Conservation (phyloP, 2,329 filamentous ascomycete species). For the Aspergillus latus region DNA sequence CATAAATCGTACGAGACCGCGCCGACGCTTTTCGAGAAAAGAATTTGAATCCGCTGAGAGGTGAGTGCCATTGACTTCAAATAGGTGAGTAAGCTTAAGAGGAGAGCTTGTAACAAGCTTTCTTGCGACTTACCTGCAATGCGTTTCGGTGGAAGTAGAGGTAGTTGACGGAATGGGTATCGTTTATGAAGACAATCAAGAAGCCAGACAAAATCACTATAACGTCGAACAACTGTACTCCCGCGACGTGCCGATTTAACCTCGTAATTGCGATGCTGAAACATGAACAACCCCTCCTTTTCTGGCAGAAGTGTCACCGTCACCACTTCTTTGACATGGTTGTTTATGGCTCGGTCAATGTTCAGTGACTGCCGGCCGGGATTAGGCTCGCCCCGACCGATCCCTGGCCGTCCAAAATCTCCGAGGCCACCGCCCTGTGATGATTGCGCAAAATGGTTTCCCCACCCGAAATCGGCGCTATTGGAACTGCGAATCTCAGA, state of each 20-base stretch:
- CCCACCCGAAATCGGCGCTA: slow-evolving; percentile 40
- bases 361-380: slow-evolving; percentile 47
- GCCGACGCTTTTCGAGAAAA: slow-evolving; percentile 91
- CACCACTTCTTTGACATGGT: slow-evolving; percentile 61
- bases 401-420: slow-evolving; percentile 40
- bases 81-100: slow-evolving; percentile 40
- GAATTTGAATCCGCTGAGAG: slow-evolving; percentile 80
- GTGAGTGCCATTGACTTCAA: slow-evolving; percentile 87
- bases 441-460: slow-evolving; percentile 32
- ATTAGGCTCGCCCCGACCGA: slow-evolving; percentile 31
- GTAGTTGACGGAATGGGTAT: slow-evolving; percentile 88
- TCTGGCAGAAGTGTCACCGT: slow-evolving; percentile 80
- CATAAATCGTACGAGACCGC: slow-evolving; percentile 80
- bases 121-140: slow-evolving; percentile 60
- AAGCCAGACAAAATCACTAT: slow-evolving; percentile 98
- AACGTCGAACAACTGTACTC: slow-evolving; percentile 88
- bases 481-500: slow-evolving; percentile 29
- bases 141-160: slow-evolving; percentile 87
- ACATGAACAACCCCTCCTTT: slow-evolving; percentile 97
- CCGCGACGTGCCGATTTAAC: slow-evolving; percentile 77
- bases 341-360: slow-evolving; percentile 43
- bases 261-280: slow-evolving; percentile 98
- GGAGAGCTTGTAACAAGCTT: slow-evolving; percentile 36
- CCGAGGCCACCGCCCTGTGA: slow-evolving; percentile 36
- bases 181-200: slow-evolving; percentile 93